phyloP scores from a whole-genome alignment of 306 rosid genomes.

The Cyamopsis tetragonoloba region DNA sequence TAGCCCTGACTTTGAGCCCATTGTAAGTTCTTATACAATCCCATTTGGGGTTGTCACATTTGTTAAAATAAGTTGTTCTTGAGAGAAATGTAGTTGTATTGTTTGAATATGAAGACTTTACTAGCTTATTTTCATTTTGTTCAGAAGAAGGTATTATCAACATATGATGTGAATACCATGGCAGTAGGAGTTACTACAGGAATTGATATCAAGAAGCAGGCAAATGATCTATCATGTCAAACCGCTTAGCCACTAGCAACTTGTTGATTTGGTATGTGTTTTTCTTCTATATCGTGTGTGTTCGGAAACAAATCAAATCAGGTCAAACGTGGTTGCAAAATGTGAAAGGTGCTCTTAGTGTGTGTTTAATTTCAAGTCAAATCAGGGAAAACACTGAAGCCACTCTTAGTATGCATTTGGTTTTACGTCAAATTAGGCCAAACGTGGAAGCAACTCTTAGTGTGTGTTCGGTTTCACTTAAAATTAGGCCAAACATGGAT shows the following conservation, averaged over 20 bases:
- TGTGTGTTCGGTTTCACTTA: too few relatives aligned
- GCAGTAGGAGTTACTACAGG: slow-evolving; percentile 42
- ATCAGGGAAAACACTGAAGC: too few relatives aligned
- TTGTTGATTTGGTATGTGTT: slow-evolving; percentile 38
- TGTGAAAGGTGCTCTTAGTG: too few relatives aligned
- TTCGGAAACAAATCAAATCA: too few relatives aligned
- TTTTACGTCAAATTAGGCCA: too few relatives aligned
- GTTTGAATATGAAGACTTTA: slow-evolving; percentile 1
- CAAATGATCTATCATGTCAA: slow-evolving; percentile 53
- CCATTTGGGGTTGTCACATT: slow-evolving; percentile 11
- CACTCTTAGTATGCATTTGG: too few relatives aligned
- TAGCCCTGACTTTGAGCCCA: slow-evolving; percentile 66
- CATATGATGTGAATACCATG: slow-evolving; percentile 41
- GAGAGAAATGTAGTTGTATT: background rate
- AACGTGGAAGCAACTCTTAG: too few relatives aligned
- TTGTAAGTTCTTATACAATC: too few relatives aligned
- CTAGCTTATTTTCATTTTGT: slow-evolving; percentile 22
- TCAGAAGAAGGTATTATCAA: slow-evolving; percentile 60
- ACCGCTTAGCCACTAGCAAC: slow-evolving; percentile 31
- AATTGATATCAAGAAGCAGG: slow-evolving; percentile 38
- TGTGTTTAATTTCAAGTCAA: too few relatives aligned
- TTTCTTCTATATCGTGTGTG: too few relatives aligned
- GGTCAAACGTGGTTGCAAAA: too few relatives aligned
- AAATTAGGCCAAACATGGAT: too few relatives aligned
- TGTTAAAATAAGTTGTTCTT: background rate